These are phyloP conservation scores for Berkeleyomyces rouxiae DNA, from an alignment of 2,329 filamentous ascomycete genomes.

Conservation along the genomic window DNA sequence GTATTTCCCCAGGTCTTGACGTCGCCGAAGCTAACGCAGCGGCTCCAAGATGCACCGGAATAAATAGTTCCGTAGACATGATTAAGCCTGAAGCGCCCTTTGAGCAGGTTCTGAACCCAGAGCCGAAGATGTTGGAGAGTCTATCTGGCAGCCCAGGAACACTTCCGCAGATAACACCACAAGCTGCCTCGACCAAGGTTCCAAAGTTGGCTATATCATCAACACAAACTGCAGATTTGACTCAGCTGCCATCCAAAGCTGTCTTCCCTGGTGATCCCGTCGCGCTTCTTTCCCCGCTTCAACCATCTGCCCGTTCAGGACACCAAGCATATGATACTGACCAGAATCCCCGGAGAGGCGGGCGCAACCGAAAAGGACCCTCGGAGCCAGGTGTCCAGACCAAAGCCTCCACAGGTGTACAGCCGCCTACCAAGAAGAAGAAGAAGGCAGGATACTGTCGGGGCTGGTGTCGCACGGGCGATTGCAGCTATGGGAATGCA, in stretches of 20 bases:
- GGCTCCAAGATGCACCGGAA: not conserved
- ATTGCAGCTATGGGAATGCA: conserved; percentile 27
- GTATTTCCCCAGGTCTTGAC: not conserved
- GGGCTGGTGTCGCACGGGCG: conserved; percentile 32
- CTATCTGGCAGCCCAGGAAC: too few relatives aligned
- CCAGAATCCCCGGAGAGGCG: not conserved
- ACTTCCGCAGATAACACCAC: too few relatives aligned
- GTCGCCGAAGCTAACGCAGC: not conserved
- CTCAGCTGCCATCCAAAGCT: conserved; percentile 14
- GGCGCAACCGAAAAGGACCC: not conserved
- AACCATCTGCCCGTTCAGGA: not conserved
- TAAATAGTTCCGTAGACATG: not conserved
- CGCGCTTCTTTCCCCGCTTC: not conserved
- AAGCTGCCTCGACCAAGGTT: not conserved
- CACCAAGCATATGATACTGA: not conserved
- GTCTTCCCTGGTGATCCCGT: conserved; percentile 16
- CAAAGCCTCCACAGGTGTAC: not conserved
- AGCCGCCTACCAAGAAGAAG: not conserved
- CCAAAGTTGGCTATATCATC: not conserved
- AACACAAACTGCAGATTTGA: not conserved
- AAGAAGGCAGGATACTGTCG: conserved; percentile 22
- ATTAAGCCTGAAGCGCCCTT: not conserved
- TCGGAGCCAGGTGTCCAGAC: not conserved
- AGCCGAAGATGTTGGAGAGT: not conserved
- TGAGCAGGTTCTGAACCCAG: not conserved